These are phyloP conservation scores for Daedaleopsis sinensis DNA, from an alignment of 768 basidiomycete species.

Conservation along the genomic window DNA sequence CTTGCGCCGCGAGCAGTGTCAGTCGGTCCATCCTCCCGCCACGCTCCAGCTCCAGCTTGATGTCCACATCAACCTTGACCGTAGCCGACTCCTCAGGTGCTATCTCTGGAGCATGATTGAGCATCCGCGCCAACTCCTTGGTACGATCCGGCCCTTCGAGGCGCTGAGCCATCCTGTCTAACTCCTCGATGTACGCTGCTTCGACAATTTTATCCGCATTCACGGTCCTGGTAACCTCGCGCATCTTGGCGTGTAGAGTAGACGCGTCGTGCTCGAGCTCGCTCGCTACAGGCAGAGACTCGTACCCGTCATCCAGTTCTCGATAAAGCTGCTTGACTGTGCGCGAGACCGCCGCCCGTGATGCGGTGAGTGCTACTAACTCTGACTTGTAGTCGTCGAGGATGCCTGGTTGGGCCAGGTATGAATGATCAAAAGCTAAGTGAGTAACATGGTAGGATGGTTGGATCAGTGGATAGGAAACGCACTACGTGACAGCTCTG, in stretches of 20 bases:
- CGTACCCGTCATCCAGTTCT: slow-evolving; percentile 6
- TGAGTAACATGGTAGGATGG: neutral
- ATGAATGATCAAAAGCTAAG: neutral
- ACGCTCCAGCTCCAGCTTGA: slow-evolving; percentile 30
- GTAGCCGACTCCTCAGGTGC: neutral
- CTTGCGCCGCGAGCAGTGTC: slow-evolving; percentile 27
- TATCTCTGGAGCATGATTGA: neutral
- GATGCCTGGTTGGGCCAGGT: neutral
- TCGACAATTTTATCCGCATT: neutral
- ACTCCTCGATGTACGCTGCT: slow-evolving; percentile 8
- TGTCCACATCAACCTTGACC: slow-evolving; percentile 14
- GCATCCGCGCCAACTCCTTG: neutral
- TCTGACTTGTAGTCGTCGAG: neutral
- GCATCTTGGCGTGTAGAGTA: neutral
- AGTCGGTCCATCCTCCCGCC: slow-evolving; percentile 39
- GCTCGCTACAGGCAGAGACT: neutral
- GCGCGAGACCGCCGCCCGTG: neutral
- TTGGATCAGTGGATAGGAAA: neutral
- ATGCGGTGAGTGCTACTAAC: neutral
- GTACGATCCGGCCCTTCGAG: neutral
- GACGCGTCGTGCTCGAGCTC: slow-evolving; percentile 11
- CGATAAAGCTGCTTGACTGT: slow-evolving; percentile 15
- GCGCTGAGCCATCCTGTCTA: slow-evolving; percentile 2
- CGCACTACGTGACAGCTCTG: neutral
- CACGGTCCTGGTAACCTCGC: neutral